phyloP scores from a whole-genome alignment of 495 filamentous ascomycete species.

The Aspergillus haitiensis region DNA sequence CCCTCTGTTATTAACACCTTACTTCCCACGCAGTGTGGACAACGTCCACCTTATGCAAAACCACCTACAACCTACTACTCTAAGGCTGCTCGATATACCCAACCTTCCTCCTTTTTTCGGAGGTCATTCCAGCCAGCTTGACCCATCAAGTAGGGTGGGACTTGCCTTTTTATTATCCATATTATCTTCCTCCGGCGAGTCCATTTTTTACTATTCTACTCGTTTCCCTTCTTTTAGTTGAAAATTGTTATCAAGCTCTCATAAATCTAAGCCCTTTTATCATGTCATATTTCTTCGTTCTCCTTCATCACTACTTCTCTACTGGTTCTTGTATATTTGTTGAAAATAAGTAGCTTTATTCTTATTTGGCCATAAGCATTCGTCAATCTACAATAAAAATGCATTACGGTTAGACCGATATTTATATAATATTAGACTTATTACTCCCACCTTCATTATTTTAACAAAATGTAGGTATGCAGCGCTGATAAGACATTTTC shows the following conservation, averaged over 20 bases:
- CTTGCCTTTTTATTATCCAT: neutral
- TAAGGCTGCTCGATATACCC: neutral
- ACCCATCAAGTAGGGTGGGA: neutral
- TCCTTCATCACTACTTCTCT: conserved; percentile 1
- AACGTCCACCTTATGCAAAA: neutral
- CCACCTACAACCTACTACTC: neutral
- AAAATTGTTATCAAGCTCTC: conserved; percentile 2
- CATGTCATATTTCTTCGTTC: neutral
- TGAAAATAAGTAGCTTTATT: conserved; percentile 30
- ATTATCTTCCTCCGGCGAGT: too few species aligned
- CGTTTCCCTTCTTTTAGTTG: conserved; percentile 1
- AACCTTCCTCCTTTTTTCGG: neutral
- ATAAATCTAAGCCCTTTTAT: neutral
- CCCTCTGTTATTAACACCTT: conserved; percentile 8
- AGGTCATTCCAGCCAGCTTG: neutral
- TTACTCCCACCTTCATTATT: neutral
- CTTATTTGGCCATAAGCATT: neutral
- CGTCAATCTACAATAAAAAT: neutral
- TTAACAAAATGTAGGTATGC: neutral
- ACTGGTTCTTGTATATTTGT: conserved; percentile 26
- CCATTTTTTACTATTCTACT: neutral
- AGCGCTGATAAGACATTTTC: too few species aligned
- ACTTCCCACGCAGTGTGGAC: neutral
- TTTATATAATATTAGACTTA: too few species aligned
- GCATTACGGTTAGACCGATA: neutral